Percentiles rank a stretch among this genome's conserved stretches.
Evolutionary conservation across 164 flowering plant genomes (phyloP).

Genomic region (Akebia trifoliata): DNA sequence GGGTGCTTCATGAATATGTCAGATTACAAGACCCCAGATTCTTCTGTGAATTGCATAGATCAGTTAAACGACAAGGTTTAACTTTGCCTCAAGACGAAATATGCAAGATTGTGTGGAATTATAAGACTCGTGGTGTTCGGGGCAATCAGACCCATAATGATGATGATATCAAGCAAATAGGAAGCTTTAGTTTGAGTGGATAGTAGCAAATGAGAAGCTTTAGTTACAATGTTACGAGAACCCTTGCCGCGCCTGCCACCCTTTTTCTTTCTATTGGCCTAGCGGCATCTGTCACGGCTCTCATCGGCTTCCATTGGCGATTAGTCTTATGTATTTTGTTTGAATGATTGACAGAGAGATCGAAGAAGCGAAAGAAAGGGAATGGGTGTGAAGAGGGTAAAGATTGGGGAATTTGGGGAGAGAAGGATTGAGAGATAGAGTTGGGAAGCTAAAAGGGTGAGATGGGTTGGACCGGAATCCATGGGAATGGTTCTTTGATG

Average conservation of each 20-base stretch:
- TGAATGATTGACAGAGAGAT: conserved; percentile 55
- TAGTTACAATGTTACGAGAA: background rate
- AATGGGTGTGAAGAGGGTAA: conserved; percentile 77
- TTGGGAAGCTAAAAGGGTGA: conserved; percentile 53
- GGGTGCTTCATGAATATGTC: conserved; percentile 63
- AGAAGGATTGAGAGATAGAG: conserved; percentile 65
- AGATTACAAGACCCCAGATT: conserved; percentile 68
- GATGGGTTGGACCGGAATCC: conserved; percentile 39
- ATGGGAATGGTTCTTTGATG: conserved; percentile 48
- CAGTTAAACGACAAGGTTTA: conserved; percentile 58
- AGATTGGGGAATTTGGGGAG: conserved; percentile 67
- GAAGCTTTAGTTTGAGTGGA: conserved; percentile 1
- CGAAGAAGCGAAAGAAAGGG: conserved; percentile 69
- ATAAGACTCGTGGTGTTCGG: conserved; percentile 58
- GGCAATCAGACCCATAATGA: conserved; percentile 23
- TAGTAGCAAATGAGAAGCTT: too few species aligned
- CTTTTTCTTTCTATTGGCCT: conserved; percentile 25
- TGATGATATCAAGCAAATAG: conserved; percentile 11
- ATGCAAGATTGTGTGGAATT: conserved; percentile 72
- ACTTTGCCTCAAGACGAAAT: conserved; percentile 75
- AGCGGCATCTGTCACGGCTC: background rate
- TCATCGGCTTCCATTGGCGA: conserved; percentile 4
- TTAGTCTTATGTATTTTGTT: conserved; percentile 15
- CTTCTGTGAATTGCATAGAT: conserved; percentile 63
- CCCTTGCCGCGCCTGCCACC: conserved; percentile 21